Base-by-base conservation (phyloP, 2,329 filamentous ascomycete genomes). In the Aspergillus hiratsukae region DNA sequence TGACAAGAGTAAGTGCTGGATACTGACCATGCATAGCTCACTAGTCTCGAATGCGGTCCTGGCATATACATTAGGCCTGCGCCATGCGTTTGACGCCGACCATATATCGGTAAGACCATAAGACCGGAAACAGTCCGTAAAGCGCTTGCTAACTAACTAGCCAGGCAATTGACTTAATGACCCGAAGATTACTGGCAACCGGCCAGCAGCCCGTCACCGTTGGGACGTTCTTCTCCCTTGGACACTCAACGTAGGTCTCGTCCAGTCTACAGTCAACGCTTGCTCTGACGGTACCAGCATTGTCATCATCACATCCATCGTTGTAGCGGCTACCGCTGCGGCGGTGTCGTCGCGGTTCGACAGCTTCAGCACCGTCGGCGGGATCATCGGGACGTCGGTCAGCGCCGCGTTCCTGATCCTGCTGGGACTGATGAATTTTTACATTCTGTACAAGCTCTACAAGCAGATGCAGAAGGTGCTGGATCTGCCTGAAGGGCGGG, bases 71-170 rank as follows among this genome's bases (percentile, higher is more conserved):
- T 83, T 97, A 10, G 93, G 93, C 2, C 82, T 97, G 11, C 88
- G 93, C 45, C 93, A 97, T 78, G 93, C 93, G n/a, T 84, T 97
- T 48, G 94, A 97, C 69, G 94, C 93, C n/a, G 93, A 97, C 74
- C 94, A 97, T 69, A 90, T 90, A 61, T 86, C 84, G 43, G 80
- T 82, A 72, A 43, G 66, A 56, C 10, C 14, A 79, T 82, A 72
- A 43, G 66, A 56, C 10, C 14, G 14, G 25, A 17, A 37, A 5
- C 31, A 37, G 31, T 17, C 31, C 14, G 14, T 17, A 37, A n/a
- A 14, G 17, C 31, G 51, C 43, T 48, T 28, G 57, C 11, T 23
- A 17, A 14, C 48, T 54, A 28, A 52, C 65, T 72, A 83, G 56
- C 11, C 48, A 81, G 65, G 93, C 92, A 61, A 99, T 97, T 66